phyloP scores from a whole-genome alignment of 2,329 filamentous ascomycete species.

The Calonectria multiphialidica region DNA sequence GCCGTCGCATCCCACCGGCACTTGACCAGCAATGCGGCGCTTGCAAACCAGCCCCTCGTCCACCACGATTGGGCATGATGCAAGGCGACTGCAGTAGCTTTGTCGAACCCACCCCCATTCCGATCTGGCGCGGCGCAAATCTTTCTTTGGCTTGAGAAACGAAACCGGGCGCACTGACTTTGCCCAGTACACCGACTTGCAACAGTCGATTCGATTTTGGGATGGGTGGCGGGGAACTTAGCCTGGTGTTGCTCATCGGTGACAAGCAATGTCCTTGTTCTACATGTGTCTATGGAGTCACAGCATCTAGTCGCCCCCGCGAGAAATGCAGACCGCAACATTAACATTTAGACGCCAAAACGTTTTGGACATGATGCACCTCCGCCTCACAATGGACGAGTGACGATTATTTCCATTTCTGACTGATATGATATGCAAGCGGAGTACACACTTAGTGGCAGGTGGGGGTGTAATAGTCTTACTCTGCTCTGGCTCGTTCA shows the following conservation, averaged over 20 bases:
- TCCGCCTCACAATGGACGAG: neutral
- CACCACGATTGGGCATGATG: constrained; percentile 10
- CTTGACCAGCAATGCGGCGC: constrained; percentile 20
- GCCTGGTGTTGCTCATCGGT: neutral
- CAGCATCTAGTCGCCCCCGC: neutral
- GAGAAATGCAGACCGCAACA: constrained; percentile 10
- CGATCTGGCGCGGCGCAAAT: constrained; percentile 22
- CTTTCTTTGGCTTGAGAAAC: constrained; percentile 4
- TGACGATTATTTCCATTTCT: constrained; percentile 25
- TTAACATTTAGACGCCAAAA: neutral
- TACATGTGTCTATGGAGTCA: neutral
- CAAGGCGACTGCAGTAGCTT: constrained; percentile 27
- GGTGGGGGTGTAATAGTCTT: constrained; percentile 26
- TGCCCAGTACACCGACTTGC: constrained; percentile 17
- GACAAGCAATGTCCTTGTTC: neutral
- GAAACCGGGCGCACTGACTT: constrained; percentile 5
- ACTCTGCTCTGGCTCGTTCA: constrained; percentile 6
- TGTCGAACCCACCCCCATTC: constrained; percentile 6
- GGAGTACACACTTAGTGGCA: constrained; percentile 19
- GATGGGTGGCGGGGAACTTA: neutral
- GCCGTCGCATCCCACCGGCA: constrained; percentile 19
- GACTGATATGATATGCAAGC: constrained; percentile 31
- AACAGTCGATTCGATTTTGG: neutral
- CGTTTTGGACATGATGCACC: neutral
- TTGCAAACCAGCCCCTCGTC: constrained; percentile 6